Evolutionary conservation across 352 stramenopile species (phyloP).

Genomic region (Phytophthora tentaculata): DNA sequence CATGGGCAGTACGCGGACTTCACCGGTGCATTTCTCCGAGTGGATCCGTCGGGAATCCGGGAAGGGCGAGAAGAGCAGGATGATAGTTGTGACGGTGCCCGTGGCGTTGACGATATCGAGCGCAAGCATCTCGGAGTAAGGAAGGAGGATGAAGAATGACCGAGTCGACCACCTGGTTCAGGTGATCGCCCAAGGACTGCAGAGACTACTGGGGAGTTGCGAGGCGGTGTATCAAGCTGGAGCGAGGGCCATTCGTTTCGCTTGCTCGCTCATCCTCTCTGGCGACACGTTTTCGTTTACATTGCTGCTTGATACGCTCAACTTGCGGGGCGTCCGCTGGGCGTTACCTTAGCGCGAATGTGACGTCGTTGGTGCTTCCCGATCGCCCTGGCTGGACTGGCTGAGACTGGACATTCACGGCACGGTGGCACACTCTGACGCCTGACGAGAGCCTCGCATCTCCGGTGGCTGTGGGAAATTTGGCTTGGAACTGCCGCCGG

Average conservation of each 20-base stretch:
- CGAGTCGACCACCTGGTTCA: conserved; percentile 1
- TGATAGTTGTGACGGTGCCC: conserved; percentile 31
- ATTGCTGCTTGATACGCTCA: conserved; percentile 16
- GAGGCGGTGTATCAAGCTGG: background rate
- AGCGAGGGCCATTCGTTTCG: conserved; percentile 25
- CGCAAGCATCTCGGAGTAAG: conserved; percentile 15
- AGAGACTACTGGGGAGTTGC: too few relatives aligned
- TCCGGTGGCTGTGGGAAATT: background rate
- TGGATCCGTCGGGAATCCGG: conserved; percentile 42
- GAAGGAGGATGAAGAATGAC: conserved; percentile 10
- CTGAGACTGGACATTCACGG: background rate
- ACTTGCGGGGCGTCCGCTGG: background rate
- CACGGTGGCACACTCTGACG: background rate
- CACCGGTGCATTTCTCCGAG: conserved; percentile 33
- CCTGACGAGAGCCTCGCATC: background rate
- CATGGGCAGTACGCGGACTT: conserved; percentile 38
- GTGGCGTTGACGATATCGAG: conserved; percentile 31
- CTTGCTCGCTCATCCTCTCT: conserved; percentile 29
- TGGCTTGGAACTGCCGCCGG: background rate
- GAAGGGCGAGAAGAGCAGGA: conserved; percentile 36
- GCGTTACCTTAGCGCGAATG: conserved; percentile 17
- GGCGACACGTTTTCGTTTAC: conserved; percentile 34
- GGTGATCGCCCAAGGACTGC: background rate
- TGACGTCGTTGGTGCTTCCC: conserved; percentile 1
- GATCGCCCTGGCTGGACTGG: background rate